Evolutionary conservation across 2,329 filamentous ascomycete genomes (phyloP).

Genomic region (Fusarium fracticaudum): DNA sequence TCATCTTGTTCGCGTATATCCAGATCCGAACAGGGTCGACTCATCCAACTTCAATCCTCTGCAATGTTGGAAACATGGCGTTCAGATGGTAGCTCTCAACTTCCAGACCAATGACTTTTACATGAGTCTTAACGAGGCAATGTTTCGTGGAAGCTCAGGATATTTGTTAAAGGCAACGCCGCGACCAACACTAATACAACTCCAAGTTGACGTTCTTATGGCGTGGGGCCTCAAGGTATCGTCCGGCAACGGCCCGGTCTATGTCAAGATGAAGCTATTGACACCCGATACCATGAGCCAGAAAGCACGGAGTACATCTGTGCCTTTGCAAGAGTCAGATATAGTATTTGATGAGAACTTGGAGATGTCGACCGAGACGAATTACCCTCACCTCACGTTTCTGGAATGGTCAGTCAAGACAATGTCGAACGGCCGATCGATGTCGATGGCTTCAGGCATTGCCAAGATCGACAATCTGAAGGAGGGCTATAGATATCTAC

Average conservation of each 20-base stretch:
- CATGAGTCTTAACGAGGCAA: conserved; percentile 5
- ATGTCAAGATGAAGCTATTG: conserved; percentile 1
- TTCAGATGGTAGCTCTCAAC: conserved; percentile 27
- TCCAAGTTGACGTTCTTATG: conserved; percentile 6
- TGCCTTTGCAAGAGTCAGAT: accelerated
- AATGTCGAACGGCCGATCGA: background rate
- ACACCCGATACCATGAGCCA: background rate
- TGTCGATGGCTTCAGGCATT: background rate
- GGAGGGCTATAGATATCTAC: conserved; percentile 2
- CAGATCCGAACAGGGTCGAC: conserved; percentile 21
- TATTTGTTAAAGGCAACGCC: conserved; percentile 1
- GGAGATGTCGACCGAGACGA: background rate
- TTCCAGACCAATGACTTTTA: conserved; percentile 13
- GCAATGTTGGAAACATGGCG: conserved; percentile 8
- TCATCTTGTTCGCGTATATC: conserved; percentile 20
- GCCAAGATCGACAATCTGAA: conserved; percentile 2
- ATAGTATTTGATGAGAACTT: background rate
- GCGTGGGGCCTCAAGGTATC: background rate
- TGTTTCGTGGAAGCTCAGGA: conserved; percentile 9
- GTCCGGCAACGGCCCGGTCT: accelerated
- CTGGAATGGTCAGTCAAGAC: background rate
- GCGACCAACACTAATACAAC: background rate
- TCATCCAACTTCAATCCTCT: conserved; percentile 24
- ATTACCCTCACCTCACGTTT: background rate
- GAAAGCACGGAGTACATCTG: background rate